Conservation (phyloP, 257 asterid genomes). For the Solanum chmielewskii region DNA sequence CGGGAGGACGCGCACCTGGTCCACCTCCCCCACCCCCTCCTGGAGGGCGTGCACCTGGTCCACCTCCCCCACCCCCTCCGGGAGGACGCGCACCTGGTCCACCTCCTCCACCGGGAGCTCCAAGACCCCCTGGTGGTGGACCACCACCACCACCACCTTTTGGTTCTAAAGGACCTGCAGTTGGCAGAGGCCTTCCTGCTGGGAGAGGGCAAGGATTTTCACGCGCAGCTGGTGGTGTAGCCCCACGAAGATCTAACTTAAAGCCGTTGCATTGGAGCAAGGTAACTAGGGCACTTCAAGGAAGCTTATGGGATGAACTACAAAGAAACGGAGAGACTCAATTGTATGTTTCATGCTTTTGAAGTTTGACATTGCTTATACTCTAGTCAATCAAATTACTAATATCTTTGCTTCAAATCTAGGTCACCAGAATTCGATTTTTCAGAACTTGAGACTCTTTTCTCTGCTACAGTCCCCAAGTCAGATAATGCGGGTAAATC, state of each 20-base stretch:
- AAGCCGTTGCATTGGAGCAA: constrained; percentile 99
- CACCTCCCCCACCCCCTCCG: constrained; percentile 36
- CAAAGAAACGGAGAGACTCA: constrained; percentile 87
- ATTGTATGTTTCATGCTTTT: constrained; percentile 42
- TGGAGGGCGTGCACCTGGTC: constrained; percentile 24
- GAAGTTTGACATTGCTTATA: neutral
- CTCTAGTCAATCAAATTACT: constrained; percentile 4
- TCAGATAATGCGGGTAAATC: constrained; percentile 60
- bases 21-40: constrained; percentile 29
- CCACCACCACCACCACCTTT: constrained; percentile 40
- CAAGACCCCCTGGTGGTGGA: constrained; percentile 34
- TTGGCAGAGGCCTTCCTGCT: constrained; percentile 49
- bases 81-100: constrained; percentile 28
- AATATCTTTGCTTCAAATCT: constrained; percentile 11
- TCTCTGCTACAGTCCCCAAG: constrained; percentile 88
- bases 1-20: constrained; percentile 12
- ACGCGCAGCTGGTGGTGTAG: constrained; percentile 63
- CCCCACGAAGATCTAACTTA: constrained; percentile 64
- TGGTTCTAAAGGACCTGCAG: constrained; percentile 66
- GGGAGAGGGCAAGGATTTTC: constrained; percentile 14
- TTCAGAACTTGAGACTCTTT: constrained; percentile 85
- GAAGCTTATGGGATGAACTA: constrained; percentile 99
- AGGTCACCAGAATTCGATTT: constrained; percentile 96
- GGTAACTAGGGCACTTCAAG: constrained; percentile 91
- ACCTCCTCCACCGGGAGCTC: constrained; percentile 38